phyloP scores from a whole-genome alignment of 2,329 filamentous ascomycete species.

The Paraconiothyrium brasiliense region DNA sequence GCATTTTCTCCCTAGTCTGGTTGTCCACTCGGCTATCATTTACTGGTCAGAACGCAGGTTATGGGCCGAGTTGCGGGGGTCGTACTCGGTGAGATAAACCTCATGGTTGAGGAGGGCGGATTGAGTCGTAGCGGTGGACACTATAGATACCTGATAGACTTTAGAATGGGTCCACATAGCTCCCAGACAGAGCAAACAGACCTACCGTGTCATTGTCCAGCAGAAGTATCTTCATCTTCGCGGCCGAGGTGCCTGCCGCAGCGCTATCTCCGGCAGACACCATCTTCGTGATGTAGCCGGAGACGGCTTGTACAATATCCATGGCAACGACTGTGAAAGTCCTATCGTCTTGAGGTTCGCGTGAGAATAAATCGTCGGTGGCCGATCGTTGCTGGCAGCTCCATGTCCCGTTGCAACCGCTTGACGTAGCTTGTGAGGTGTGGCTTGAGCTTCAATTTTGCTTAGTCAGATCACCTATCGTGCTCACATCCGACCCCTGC shows the following conservation, averaged over 20 bases:
- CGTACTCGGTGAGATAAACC: conserved; percentile 90
- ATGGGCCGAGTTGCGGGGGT: conserved; percentile 18
- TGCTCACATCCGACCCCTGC: not conserved
- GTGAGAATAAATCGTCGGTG: not conserved
- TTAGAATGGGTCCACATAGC: conserved; percentile 24
- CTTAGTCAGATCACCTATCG: conserved; percentile 4
- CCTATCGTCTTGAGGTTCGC: not conserved
- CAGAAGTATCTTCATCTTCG: conserved; percentile 98
- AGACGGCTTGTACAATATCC: conserved; percentile 93
- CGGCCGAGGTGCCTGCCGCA: conserved; percentile 71
- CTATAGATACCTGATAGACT: conserved; percentile 74
- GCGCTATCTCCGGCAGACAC: conserved; percentile 81
- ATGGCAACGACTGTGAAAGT: conserved; percentile 60
- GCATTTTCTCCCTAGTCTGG: conserved; percentile 91
- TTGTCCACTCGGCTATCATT: conserved; percentile 79
- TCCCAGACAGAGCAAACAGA: conserved; percentile 52
- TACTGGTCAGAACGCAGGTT: conserved; percentile 30
- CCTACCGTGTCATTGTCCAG: conserved; percentile 89
- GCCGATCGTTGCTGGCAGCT: conserved; percentile 5
- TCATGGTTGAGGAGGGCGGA: conserved; percentile 94
- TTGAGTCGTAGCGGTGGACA: conserved; percentile 95
- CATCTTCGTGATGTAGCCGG: conserved; percentile 97
- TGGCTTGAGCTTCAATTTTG: conserved; percentile 22
- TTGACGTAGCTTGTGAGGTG: conserved; percentile 21
- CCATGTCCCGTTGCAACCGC: conserved; percentile 18